Conservation (phyloP, 1,139 yeast genomes). For the Suhomyces taliae region DNA sequence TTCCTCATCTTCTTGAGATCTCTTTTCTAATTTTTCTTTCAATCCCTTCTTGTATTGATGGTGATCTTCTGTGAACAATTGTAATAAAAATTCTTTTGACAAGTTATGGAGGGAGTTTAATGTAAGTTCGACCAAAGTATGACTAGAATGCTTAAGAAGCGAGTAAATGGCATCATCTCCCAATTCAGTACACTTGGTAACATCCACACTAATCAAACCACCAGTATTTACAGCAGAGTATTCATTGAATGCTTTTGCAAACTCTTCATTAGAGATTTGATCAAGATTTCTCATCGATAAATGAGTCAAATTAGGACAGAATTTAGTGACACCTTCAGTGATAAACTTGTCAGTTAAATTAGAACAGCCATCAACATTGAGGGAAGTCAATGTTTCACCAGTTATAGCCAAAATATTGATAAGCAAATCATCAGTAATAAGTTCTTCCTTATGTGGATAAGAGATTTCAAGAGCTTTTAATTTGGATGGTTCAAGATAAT, state of each 20-base stretch:
- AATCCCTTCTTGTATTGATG: conserved; percentile 36
- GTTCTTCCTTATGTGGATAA: conserved; percentile 63
- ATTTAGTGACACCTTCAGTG: conserved; percentile 57
- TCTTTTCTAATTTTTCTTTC: conserved; percentile 17
- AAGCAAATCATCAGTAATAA: conserved; percentile 70
- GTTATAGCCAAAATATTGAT: conserved; percentile 61
- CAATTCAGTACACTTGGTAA: conserved; percentile 65
- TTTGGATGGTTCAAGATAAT: conserved; percentile 46
- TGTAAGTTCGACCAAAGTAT: conserved; percentile 65
- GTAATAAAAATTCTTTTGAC: conserved; percentile 49
- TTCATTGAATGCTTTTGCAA: conserved; percentile 54
- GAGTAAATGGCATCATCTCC: conserved; percentile 64
- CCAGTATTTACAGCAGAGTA: conserved; percentile 48
- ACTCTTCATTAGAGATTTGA: conserved; percentile 65
- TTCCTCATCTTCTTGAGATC: conserved; percentile 10
- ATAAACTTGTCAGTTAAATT: conserved; percentile 66
- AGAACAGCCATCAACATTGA: conserved; percentile 72
- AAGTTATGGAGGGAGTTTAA: conserved; percentile 70
- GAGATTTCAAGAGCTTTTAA: conserved; percentile 65
- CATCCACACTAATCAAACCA: conserved; percentile 60
- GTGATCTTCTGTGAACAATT: conserved; percentile 38
- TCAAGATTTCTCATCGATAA: conserved; percentile 57
- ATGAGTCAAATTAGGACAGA: conserved; percentile 53
- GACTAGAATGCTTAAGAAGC: conserved; percentile 61
- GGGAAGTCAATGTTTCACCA: conserved; percentile 58